phyloP scores from a whole-genome alignment of 345 rosid genomes.

The Linum usitatissimum region DNA sequence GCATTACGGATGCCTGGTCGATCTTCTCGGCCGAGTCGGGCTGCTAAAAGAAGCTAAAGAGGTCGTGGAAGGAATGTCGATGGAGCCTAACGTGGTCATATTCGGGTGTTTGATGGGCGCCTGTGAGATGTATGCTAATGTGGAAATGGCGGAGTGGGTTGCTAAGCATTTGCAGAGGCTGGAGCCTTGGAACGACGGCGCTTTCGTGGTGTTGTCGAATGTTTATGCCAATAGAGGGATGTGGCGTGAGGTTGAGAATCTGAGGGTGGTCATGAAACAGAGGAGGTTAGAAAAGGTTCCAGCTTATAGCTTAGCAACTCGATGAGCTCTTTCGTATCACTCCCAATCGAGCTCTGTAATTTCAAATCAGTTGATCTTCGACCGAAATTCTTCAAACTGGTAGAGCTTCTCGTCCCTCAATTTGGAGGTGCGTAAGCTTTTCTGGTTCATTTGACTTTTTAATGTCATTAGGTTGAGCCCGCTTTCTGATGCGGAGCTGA shows the following conservation, averaged over 20 bases:
- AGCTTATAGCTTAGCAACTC: slow-evolving; percentile 49
- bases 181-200: slow-evolving; percentile 84
- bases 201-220: slow-evolving; percentile 70
- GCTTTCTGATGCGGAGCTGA: too few species aligned
- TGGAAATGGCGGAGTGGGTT: slow-evolving; percentile 78
- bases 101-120: slow-evolving; percentile 92
- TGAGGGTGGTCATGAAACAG: slow-evolving; percentile 53
- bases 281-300: slow-evolving; percentile 45
- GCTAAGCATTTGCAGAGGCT: slow-evolving; percentile 49
- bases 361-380: too few species aligned
- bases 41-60: slow-evolving; percentile 54
- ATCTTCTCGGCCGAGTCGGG: slow-evolving; percentile 66
- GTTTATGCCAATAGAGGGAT: slow-evolving; percentile 58
- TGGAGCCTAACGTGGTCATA: slow-evolving; percentile 58
- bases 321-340: not conserved
- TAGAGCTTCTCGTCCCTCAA: too few species aligned
- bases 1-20: slow-evolving; percentile 80
- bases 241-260: slow-evolving; percentile 73
- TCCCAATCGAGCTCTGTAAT: too few species aligned
- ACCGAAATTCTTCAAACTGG: too few species aligned
- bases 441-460: too few species aligned
- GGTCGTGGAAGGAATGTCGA: slow-evolving; percentile 63
- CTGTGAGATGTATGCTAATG: slow-evolving; percentile 73
- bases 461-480: too few species aligned
- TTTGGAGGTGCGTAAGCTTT: too few species aligned